Evolutionary conservation across 768 basidiomycete genomes (phyloP).

Genomic region (Imleria badia): DNA sequence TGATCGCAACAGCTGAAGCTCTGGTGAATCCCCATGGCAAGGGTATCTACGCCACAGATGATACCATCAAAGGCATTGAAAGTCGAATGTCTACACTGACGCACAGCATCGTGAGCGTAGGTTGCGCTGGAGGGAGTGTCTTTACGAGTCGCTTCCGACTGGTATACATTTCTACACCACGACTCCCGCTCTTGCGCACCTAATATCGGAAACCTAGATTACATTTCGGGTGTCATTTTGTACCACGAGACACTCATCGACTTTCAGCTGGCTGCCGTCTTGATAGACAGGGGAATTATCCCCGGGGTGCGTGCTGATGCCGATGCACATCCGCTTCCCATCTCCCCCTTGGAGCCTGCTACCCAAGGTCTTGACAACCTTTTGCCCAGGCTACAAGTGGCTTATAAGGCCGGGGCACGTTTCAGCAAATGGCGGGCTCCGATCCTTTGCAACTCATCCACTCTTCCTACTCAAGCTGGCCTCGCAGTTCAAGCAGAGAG

Average conservation of each 20-base stretch:
- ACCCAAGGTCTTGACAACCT: constrained; percentile 52
- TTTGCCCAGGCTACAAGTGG: constrained; percentile 41
- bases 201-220: constrained; percentile 31
- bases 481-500: constrained; percentile 48
- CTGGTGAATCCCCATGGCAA: constrained; percentile 49
- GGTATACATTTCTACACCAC: constrained; percentile 27
- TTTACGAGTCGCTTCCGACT: constrained; percentile 42
- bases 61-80: constrained; percentile 45
- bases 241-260: constrained; percentile 48
- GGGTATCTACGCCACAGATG: constrained; percentile 56
- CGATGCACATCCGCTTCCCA: constrained; percentile 45
- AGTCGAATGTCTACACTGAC: constrained; percentile 29
- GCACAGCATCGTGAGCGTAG: constrained; percentile 41
- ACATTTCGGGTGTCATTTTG: constrained; percentile 54
- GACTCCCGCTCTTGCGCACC: background rate
- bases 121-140: constrained; percentile 43
- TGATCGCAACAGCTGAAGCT: constrained; percentile 44
- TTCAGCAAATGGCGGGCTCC: constrained; percentile 55
- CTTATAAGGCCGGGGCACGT: constrained; percentile 44
- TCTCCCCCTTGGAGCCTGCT: constrained; percentile 44
- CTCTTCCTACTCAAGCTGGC: constrained; percentile 41
- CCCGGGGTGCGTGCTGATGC: constrained; percentile 51
- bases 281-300: constrained; percentile 46
- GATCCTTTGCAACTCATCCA: constrained; percentile 43
- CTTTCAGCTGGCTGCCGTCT: constrained; percentile 46